Evolutionary conservation across 495 filamentous ascomycete species (phyloP).

Genomic region (Penicillium subrubescens): DNA sequence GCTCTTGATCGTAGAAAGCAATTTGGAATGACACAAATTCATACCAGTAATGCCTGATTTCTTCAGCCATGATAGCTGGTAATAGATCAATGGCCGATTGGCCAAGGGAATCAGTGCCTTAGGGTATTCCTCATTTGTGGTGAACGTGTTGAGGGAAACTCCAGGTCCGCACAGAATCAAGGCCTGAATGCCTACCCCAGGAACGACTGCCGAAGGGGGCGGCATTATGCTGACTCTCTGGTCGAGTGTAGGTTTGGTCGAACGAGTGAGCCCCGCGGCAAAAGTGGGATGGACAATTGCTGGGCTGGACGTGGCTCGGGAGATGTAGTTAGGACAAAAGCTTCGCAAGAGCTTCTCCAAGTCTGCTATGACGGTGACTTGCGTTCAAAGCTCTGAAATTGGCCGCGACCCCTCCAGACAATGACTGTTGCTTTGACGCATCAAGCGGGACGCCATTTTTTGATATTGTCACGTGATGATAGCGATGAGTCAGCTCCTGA

Average conservation of each 20-base stretch:
- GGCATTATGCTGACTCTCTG: slow-evolving; percentile 3
- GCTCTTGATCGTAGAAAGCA: not conserved
- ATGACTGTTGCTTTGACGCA: slow-evolving; percentile 31
- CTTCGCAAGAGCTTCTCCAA: not conserved
- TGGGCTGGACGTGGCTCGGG: not conserved
- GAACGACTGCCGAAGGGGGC: slow-evolving; percentile 51
- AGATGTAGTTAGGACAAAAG: not conserved
- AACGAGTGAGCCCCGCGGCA: slow-evolving; percentile 10
- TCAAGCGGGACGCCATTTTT: slow-evolving; percentile 10
- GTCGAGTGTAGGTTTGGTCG: not conserved
- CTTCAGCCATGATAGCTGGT: slow-evolving; percentile 88
- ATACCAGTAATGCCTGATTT: slow-evolving; percentile 79
- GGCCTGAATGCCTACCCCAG: slow-evolving; percentile 84
- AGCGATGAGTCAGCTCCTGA: slow-evolving; percentile 17
- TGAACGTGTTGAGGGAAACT: slow-evolving; percentile 88
- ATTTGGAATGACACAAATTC: slow-evolving; percentile 6
- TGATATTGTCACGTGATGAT: slow-evolving; percentile 26
- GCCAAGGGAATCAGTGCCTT: slow-evolving; percentile 92
- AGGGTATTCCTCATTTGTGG: slow-evolving; percentile 70
- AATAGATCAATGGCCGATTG: slow-evolving; percentile 96
- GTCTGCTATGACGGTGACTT: not conserved
- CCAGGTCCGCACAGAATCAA: slow-evolving; percentile 86
- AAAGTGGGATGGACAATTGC: slow-evolving; percentile 9
- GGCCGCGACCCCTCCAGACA: slow-evolving; percentile 6
- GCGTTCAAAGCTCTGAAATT: slow-evolving; percentile 7